These are phyloP conservation scores for Solanum raphanifolium DNA, from an alignment of 257 asterid species.

Conservation along the genomic window DNA sequence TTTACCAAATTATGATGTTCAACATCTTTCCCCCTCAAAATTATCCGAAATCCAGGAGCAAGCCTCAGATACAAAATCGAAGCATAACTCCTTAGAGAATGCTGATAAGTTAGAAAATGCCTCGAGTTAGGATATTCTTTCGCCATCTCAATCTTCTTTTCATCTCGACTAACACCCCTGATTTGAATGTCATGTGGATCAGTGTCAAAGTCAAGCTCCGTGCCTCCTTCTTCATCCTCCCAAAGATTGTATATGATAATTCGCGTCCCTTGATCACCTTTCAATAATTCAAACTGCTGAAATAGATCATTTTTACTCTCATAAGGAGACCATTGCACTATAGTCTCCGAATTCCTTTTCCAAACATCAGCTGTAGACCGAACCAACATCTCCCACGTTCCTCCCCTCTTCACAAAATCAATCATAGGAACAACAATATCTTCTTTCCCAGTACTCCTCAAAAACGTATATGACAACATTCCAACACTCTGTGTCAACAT, in stretches of 20 bases:
- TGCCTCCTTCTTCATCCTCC: conserved; percentile 65
- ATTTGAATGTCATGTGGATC: conserved; percentile 71
- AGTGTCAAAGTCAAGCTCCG: conserved; percentile 56
- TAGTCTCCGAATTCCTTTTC: conserved; percentile 46
- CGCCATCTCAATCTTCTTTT: conserved; percentile 59
- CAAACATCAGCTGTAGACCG: conserved; percentile 35
- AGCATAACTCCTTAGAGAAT: conserved; percentile 73
- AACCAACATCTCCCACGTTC: conserved; percentile 34
- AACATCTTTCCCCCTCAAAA: conserved; percentile 47
- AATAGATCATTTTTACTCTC: conserved; percentile 45
- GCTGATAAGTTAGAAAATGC: conserved; percentile 65
- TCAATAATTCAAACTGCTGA: conserved; percentile 37
- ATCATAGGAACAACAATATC: conserved; percentile 85
- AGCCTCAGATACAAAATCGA: conserved; percentile 53
- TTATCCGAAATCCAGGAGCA: conserved; percentile 49
- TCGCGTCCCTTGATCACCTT: conserved; percentile 61
- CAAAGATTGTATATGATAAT: conserved; percentile 71
- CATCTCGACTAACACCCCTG: conserved; percentile 50
- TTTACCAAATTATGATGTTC: conserved; percentile 42
- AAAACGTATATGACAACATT: conserved; percentile 57
- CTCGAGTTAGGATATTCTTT: conserved; percentile 34
- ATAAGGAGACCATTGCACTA: conserved; percentile 69
- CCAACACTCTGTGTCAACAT: conserved; percentile 69
- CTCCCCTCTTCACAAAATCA: conserved; percentile 48
- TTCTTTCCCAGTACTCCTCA: conserved; percentile 60